Percentiles rank a stretch among this genome's conserved stretches.
Evolutionary conservation across 345 rosid genomes (phyloP).

Genomic region (Turnera subulata): DNA sequence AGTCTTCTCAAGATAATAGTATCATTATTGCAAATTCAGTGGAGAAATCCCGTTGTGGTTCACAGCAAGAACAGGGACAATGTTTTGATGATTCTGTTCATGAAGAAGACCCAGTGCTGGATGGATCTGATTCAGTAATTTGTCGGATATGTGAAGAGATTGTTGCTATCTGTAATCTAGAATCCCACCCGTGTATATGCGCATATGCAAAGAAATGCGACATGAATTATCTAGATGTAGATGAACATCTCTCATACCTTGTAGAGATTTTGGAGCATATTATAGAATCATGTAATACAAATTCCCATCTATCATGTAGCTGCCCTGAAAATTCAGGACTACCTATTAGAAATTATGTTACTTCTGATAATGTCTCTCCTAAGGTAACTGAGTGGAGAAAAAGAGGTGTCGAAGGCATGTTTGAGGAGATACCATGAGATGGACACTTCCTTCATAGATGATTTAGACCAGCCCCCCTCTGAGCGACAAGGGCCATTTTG

Average conservation of each 20-base stretch:
- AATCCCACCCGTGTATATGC: slow-evolving; percentile 79
- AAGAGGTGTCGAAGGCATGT: slow-evolving; percentile 83
- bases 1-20: slow-evolving; percentile 27
- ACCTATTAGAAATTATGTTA: slow-evolving; percentile 36
- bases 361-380: slow-evolving; percentile 64
- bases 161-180: slow-evolving; percentile 64
- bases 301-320: slow-evolving; percentile 39
- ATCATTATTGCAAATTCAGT: slow-evolving; percentile 19
- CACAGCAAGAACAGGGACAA: slow-evolving; percentile 32
- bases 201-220: slow-evolving; percentile 89
- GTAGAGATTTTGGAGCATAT: slow-evolving; percentile 75
- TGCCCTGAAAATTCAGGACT: slow-evolving; percentile 50
- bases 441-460: slow-evolving; percentile 79
- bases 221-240: slow-evolving; percentile 57
- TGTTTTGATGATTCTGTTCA: slow-evolving; percentile 7
- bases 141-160: slow-evolving; percentile 79
- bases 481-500: slow-evolving; percentile 48
- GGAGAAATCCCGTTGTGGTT: slow-evolving; percentile 17
- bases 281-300: slow-evolving; percentile 51
- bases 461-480: slow-evolving; percentile 40
- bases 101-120: slow-evolving; percentile 22
- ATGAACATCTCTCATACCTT: slow-evolving; percentile 64
- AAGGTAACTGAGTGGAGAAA: slow-evolving; percentile 69
- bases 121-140: slow-evolving; percentile 52
- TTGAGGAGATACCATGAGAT: slow-evolving; percentile 89